A percentile compares a stretch with the other conserved stretches of the same genome.
Conservation (phyloP, 164 flowering plant genomes). For the Umbellularia californica region DNA sequence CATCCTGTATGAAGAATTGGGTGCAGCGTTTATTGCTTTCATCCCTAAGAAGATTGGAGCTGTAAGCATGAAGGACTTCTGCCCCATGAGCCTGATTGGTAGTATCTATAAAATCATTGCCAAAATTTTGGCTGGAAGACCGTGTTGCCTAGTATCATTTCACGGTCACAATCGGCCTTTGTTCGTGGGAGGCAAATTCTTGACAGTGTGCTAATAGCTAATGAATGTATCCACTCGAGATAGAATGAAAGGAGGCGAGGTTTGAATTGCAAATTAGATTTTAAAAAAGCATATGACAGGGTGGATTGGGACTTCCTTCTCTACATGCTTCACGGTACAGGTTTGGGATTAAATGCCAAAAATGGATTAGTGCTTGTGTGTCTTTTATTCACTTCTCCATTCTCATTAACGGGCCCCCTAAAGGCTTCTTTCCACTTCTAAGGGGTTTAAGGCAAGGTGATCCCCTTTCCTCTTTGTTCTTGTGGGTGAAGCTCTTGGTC, state of each 20-base stretch:
- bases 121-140: not conserved
- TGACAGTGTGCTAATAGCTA: not conserved
- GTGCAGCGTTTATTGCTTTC: not conserved
- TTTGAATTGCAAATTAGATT: not conserved
- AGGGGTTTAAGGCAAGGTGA: no score
- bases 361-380: no score
- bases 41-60: not conserved
- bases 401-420: no score
- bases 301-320: not conserved
- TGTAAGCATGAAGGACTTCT: not conserved
- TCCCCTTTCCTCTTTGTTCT: no score
- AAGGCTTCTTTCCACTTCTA: no score
- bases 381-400: no score
- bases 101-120: not conserved
- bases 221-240: not conserved
- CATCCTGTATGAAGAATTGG: not conserved
- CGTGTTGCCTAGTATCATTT: not conserved
- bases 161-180: not conserved
- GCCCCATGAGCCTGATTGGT: not conserved
- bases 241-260: not conserved
- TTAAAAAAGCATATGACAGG: not conserved
- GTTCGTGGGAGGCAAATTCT: not conserved
- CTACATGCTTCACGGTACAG: no score
- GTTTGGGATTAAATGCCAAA: no score
- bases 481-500: not conserved